Evolutionary conservation across 2,329 filamentous ascomycete species (phyloP).

Genomic region (Dactylonectria macrodidyma): DNA sequence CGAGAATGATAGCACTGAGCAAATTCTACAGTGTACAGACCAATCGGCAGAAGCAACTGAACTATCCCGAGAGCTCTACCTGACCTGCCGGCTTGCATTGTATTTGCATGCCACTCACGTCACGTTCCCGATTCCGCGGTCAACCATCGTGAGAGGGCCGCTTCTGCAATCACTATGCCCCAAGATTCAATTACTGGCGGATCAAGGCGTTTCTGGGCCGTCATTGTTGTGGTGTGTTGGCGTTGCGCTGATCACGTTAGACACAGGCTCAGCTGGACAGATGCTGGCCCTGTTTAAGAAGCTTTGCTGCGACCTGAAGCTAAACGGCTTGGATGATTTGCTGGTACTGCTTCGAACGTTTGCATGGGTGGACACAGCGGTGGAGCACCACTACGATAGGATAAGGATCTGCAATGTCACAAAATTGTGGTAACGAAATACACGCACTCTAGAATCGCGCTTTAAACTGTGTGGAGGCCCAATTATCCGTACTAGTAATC

Average conservation of each 20-base stretch:
- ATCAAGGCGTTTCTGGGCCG: background rate
- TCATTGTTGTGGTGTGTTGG: conserved; percentile 17
- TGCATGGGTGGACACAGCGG: conserved; percentile 23
- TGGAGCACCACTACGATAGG: conserved; percentile 7
- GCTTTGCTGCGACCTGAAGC: conserved; percentile 6
- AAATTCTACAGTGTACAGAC: conserved; percentile 11
- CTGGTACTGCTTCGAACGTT: conserved; percentile 23
- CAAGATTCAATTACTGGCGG: conserved; percentile 12
- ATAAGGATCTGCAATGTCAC: background rate
- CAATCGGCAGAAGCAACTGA: background rate
- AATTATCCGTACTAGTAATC: too few species aligned
- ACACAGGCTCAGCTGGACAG: background rate
- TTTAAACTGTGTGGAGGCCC: background rate
- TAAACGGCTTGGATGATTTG: conserved; percentile 18
- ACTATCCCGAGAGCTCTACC: conserved; percentile 13
- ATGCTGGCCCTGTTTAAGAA: conserved; percentile 2
- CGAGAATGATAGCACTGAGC: conserved; percentile 7
- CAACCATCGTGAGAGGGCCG: conserved; percentile 21
- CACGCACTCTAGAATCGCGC: background rate
- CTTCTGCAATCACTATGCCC: conserved; percentile 13
- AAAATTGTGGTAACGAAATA: conserved; percentile 5
- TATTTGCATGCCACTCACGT: conserved; percentile 22
- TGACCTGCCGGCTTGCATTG: conserved; percentile 24
- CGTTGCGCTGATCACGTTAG: conserved; percentile 9
- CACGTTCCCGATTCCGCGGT: conserved; percentile 28